phyloP scores from a whole-genome alignment of 1,139 yeast species.

The Sugiyamaella xylanicola region DNA sequence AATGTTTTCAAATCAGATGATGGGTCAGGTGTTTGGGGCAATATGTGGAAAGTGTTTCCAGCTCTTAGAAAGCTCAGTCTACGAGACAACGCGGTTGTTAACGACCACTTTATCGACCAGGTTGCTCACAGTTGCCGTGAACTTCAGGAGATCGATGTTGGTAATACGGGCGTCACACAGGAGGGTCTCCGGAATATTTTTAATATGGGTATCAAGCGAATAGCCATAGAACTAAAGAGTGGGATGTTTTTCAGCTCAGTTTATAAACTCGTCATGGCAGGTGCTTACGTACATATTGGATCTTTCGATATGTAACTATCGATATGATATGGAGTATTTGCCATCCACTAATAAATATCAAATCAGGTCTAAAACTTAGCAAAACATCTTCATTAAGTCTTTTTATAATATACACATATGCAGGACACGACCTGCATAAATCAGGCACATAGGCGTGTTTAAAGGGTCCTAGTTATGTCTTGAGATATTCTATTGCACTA shows the following conservation, averaged over 20 bases:
- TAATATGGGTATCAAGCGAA: not conserved
- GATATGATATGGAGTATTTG: not conserved
- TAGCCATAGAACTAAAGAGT: not conserved
- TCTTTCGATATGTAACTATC: not conserved
- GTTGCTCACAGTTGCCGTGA: not conserved
- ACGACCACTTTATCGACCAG: not conserved
- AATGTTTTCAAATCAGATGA: too few species aligned
- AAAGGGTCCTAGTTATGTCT: too few species aligned
- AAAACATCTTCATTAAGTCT: too few species aligned
- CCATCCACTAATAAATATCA: too few species aligned
- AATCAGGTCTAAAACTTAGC: too few species aligned
- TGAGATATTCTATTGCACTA: too few species aligned
- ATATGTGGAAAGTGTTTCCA: not conserved
- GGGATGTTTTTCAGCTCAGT: too few species aligned
- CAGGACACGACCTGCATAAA: too few species aligned
- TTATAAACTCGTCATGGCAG: not conserved
- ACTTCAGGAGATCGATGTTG: not conserved
- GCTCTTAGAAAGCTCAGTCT: not conserved
- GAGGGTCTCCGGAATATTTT: not conserved
- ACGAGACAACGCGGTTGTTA: not conserved
- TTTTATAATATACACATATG: too few species aligned
- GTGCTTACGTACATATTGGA: not conserved
- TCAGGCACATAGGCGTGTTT: too few species aligned
- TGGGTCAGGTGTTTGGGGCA: not conserved
- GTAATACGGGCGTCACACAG: not conserved